Evolutionary conservation across 768 basidiomycete species (phyloP).

Genomic region (Sporobolomyces phaffii): DNA sequence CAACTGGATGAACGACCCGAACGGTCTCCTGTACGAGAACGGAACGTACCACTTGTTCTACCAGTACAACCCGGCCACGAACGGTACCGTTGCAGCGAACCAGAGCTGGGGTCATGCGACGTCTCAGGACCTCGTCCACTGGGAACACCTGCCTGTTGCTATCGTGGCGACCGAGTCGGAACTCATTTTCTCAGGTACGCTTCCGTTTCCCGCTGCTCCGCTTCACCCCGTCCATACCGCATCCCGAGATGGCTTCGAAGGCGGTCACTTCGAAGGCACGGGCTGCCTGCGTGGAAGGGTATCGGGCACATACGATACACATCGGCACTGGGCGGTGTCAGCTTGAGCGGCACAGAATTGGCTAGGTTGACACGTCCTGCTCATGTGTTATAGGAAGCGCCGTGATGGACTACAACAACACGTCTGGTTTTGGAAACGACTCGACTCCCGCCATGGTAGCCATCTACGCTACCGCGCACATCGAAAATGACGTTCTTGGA

Average conservation of each 20-base stretch:
- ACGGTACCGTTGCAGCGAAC: constrained; percentile 40
- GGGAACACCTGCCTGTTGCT: constrained; percentile 44
- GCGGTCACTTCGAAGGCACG: no score
- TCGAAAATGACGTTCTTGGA: constrained; percentile 34
- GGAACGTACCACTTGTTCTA: constrained; percentile 45
- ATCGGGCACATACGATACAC: no score
- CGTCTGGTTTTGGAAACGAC: constrained; percentile 39
- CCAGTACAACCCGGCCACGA: constrained; percentile 34
- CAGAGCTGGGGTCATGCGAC: constrained; percentile 46
- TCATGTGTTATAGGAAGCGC: no score
- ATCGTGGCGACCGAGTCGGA: constrained; percentile 39
- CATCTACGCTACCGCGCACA: constrained; percentile 41
- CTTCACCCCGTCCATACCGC: no score
- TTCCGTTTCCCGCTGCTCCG: neutral
- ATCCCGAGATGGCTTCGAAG: no score
- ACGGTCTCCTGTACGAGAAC: constrained; percentile 40
- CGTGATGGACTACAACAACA: constrained; percentile 44
- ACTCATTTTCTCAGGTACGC: constrained; percentile 41
- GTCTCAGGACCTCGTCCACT: constrained; percentile 42
- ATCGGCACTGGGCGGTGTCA: no score
- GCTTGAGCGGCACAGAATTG: no score
- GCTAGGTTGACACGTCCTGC: no score
- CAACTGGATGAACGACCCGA: constrained; percentile 44
- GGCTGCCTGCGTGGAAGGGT: no score
- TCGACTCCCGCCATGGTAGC: constrained; percentile 44